phyloP scores from a whole-genome alignment of 139 green algal species.

The Limnomonas spitsbergensis region DNA sequence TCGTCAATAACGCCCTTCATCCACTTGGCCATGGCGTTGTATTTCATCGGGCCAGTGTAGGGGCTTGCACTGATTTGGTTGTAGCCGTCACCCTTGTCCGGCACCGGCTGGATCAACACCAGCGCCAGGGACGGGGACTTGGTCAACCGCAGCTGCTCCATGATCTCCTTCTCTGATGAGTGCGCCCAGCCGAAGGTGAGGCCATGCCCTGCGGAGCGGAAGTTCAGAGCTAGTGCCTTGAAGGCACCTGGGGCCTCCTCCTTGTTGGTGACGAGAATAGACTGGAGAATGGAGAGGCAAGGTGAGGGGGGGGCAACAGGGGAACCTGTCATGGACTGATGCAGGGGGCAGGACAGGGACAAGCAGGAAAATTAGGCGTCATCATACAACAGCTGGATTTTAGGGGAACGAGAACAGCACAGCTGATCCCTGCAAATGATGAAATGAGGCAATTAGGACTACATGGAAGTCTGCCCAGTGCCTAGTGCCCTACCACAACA shows the following conservation, averaged over 20 bases:
- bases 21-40: slow-evolving; percentile 28
- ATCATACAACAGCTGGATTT: no score
- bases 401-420: no score
- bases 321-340: no score
- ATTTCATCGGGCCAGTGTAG: slow-evolving; percentile 34
- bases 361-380: no score
- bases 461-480: no score
- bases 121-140: slow-evolving; percentile 22
- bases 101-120: background rate
- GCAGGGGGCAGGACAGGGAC: no score
- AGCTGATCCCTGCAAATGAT: no score
- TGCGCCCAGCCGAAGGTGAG: slow-evolving; percentile 33
- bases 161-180: slow-evolving; percentile 2
- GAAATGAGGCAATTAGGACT: no score
- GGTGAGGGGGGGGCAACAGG: no score
- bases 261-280: slow-evolving; percentile 52
- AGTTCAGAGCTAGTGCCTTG: slow-evolving; percentile 36
- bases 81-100: background rate
- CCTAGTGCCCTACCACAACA: no score
- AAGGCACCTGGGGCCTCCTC: slow-evolving; percentile 39
- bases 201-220: slow-evolving; percentile 12
- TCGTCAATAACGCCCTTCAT: slow-evolving; percentile 15
- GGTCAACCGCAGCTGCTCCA: slow-evolving; percentile 30
- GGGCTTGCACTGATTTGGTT: background rate
- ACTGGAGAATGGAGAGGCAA: slow-evolving; percentile 26